Conservation (phyloP, 352 stramenopile genomes). For the Aphanomyces stellatus region DNA sequence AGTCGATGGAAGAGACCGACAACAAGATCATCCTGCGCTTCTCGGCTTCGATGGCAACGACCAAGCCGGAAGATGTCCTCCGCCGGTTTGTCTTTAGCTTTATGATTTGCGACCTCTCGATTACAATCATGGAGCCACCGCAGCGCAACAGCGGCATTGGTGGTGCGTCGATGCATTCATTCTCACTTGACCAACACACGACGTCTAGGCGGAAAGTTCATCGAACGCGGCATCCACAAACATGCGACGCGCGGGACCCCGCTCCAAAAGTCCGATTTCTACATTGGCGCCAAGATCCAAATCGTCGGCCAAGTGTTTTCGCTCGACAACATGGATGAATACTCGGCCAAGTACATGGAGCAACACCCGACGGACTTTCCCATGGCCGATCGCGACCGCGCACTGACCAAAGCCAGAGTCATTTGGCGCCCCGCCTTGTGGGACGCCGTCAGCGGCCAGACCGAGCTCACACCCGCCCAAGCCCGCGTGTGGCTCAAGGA, state of each 20-base stretch:
- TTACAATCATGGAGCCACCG: constrained; percentile 65
- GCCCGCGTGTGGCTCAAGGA: background rate
- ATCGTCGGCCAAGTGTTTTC: constrained; percentile 60
- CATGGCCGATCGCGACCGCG: background rate
- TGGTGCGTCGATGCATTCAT: background rate
- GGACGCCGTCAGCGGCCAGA: background rate
- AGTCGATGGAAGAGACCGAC: constrained; percentile 74
- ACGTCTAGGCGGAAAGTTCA: constrained; percentile 55
- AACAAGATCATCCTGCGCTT: constrained; percentile 72
- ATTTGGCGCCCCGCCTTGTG: background rate
- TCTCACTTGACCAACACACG: background rate
- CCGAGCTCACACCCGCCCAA: background rate
- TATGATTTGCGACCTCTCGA: constrained; percentile 65
- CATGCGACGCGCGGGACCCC: constrained; percentile 23
- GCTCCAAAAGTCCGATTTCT: constrained; percentile 63
- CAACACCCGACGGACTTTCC: constrained; percentile 46
- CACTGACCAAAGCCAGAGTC: background rate
- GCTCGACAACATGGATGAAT: constrained; percentile 79
- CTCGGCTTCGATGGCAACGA: constrained; percentile 56
- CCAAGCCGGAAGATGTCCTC: constrained; percentile 49
- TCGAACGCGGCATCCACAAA: constrained; percentile 29
- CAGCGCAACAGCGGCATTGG: constrained; percentile 69
- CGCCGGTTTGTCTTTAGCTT: constrained; percentile 72
- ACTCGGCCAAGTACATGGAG: constrained; percentile 80
- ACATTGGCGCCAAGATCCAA: constrained; percentile 50